A percentile compares a stretch with the other conserved stretches of the same genome.
phyloP scores from a whole-genome alignment of 352 stramenopile genomes.

The Aphanomyces astaci region DNA sequence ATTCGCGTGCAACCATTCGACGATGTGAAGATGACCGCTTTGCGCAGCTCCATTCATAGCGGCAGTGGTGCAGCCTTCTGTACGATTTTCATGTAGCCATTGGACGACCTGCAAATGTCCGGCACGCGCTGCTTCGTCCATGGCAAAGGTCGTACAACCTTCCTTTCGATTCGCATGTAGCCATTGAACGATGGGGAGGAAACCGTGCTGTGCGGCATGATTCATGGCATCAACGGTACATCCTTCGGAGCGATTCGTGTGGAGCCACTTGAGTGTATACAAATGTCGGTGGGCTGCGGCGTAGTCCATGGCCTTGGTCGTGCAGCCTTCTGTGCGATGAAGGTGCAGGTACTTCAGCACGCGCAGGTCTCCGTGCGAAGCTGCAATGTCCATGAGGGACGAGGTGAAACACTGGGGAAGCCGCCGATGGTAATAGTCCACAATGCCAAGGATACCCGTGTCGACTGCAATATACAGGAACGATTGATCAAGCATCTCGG shows the following conservation, averaged over 20 bases:
- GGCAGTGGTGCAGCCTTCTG: conserved; percentile 22
- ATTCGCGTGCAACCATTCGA: conserved; percentile 21
- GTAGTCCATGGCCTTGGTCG: conserved; percentile 12
- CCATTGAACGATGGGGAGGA: conserved; percentile 6
- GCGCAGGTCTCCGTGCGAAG: neutral
- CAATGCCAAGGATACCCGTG: neutral
- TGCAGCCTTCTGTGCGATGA: conserved; percentile 13
- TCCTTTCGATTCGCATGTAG: conserved; percentile 13
- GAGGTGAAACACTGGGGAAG: neutral
- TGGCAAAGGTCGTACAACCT: conserved; percentile 19
- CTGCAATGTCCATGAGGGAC: conserved; percentile 4
- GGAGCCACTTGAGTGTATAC: conserved; percentile 15
- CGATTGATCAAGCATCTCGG: neutral
- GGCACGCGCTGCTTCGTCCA: conserved; percentile 14
- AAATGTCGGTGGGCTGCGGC: conserved; percentile 1
- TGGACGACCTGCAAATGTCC: conserved; percentile 23
- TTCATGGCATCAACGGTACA: neutral
- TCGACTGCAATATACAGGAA: neutral
- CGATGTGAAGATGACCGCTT: conserved; percentile 15
- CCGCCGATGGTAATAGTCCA: neutral
- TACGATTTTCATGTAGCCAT: conserved; percentile 21
- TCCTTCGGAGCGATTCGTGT: conserved; percentile 14
- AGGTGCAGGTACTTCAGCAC: conserved; percentile 16
- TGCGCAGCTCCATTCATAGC: conserved; percentile 21
- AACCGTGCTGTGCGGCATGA: conserved; percentile 4